Conservation (phyloP, 805 yeast species). For the Kodamaea kaohsiungensis region DNA sequence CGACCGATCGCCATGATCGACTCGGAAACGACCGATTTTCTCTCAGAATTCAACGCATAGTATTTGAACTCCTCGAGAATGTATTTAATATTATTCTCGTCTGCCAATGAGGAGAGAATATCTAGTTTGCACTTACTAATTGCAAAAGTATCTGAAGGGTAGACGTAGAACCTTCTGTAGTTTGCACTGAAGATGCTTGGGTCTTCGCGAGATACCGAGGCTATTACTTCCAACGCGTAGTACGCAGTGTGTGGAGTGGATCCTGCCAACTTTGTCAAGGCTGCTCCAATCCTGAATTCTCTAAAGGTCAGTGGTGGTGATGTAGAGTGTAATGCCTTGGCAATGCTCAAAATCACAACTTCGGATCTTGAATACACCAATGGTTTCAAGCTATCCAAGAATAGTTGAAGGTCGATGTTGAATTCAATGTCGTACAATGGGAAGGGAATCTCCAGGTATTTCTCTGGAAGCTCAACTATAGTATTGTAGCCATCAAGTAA, state of each 20-base stretch:
- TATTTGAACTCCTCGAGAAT: constrained; percentile 67
- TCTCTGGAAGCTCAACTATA: constrained; percentile 44
- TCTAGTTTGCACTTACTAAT: constrained; percentile 57
- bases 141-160: constrained; percentile 49
- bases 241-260: constrained; percentile 24
- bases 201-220: constrained; percentile 36
- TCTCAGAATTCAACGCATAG: constrained; percentile 38
- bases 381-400: constrained; percentile 48
- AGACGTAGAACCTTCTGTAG: constrained; percentile 52
- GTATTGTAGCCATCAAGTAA: constrained; percentile 30
- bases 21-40: constrained; percentile 30
- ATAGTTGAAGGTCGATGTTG: constrained; percentile 58
- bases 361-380: constrained; percentile 55
- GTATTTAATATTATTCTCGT: constrained; percentile 49
- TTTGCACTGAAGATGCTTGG: constrained; percentile 31
- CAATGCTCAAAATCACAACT: constrained; percentile 60
- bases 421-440: constrained; percentile 36
- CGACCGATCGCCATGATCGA: constrained; percentile 64
- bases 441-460: constrained; percentile 23
- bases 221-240: constrained; percentile 49
- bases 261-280: constrained; percentile 47
- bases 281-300: constrained; percentile 49
- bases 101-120: constrained; percentile 60
- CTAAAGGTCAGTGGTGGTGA: constrained; percentile 56
- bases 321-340: constrained; percentile 57